Conservation (phyloP, 192 early-diverging fungal species). For the Podila verticillata region DNA sequence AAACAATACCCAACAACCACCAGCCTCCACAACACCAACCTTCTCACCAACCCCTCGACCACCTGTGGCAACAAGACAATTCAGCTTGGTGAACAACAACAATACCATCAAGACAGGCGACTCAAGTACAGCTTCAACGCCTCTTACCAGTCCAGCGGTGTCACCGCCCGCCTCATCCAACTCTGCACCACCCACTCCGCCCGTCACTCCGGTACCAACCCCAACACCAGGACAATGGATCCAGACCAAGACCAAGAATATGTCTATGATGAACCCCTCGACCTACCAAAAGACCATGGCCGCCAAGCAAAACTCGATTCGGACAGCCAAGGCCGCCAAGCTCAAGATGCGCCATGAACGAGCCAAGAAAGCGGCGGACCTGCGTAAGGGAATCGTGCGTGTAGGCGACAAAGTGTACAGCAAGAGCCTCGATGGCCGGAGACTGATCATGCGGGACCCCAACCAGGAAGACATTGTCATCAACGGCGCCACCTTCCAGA, state of each 20-base stretch:
- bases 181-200: background rate
- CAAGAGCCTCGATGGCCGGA: constrained; percentile 33
- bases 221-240: constrained; percentile 38
- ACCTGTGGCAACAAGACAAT: constrained; percentile 20
- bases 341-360: constrained; percentile 14
- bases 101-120: background rate
- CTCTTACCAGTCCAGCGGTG: background rate
- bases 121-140: constrained; percentile 2
- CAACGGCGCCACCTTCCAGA: constrained; percentile 43
- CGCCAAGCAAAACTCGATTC: constrained; percentile 44
- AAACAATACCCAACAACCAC: constrained; percentile 6
- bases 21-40: no score
- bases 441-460: constrained; percentile 25
- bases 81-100: constrained; percentile 23
- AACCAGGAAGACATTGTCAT: constrained; percentile 36
- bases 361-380: constrained; percentile 22
- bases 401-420: constrained; percentile 30
- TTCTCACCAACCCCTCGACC: background rate
- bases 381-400: constrained; percentile 32
- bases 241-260: constrained; percentile 43
- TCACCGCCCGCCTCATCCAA: background rate
- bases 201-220: background rate
- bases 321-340: constrained; percentile 24
- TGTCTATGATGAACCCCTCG: constrained; percentile 39
- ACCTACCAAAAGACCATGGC: constrained; percentile 50